Evolutionary conservation across 1,139 yeast species (phyloP), one percentile per base, ranked within the genome.

Genomic region (Martiniozyma asiatica): DNA sequence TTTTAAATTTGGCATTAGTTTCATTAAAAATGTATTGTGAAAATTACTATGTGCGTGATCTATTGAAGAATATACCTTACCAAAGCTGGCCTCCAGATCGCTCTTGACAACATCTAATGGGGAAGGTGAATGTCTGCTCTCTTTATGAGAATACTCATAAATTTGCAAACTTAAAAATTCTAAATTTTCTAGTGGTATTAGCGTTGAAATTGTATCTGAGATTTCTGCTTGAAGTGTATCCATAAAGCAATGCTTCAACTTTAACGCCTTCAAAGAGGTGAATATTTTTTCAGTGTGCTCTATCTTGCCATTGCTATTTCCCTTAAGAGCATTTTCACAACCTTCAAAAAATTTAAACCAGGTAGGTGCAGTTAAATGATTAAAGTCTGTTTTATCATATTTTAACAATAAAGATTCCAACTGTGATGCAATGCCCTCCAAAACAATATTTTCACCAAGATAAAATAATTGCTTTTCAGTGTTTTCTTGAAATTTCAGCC

Each of bases 111-210:
- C n/a, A n/a, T n/a, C n/a, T n/a, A n/a, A n/a, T n/a, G n/a, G n/a
- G n/a, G n/a, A n/a, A n/a, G n/a, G n/a, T n/a, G n/a, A n/a, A n/a
- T n/a, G n/a, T n/a, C n/a, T n/a, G n/a, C n/a, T n/a, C n/a, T 46
- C 45, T 16, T 38, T 44, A 35, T 49, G 53, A 2, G 50, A 41
- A 21, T 41, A 40, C 31, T 49, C 54, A 26, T 30, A 35, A 6
- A 49, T 37, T 23, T 42, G 41, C 13, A 49, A 27, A 13, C 36
- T 25, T 1, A 49, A 24, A 12, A 38, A 33, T 20, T 37, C 32
- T 3, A 49, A 13, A 12, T 45, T 35, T 2, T 20, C 15, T 16
- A 49, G 36, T 2, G 46, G 41, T 6, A 49, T 34, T 1, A 37
- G 20, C 5, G 28, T 22, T 2, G 27, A 11, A 8, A 49, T 24